Percentiles rank a stretch among this genome's conserved stretches.
Evolutionary conservation across 225 moss, liverwort and hornwort genomes (phyloP).

Genomic region (Polytrichum formosum): DNA sequence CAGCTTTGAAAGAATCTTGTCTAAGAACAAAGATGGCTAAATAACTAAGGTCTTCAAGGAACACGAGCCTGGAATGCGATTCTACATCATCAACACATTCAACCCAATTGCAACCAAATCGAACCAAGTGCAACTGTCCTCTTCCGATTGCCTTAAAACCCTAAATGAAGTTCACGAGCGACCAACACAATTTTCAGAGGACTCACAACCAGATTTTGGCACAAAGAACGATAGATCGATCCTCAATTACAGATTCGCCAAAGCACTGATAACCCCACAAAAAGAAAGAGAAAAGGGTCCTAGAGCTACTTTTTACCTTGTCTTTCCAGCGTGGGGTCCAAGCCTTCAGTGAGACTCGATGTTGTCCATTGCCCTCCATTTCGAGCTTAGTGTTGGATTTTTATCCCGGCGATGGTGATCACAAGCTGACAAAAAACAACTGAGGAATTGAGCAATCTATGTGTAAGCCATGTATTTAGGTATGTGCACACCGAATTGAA

Average conservation of each 20-base stretch:
- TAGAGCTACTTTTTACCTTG: slow-evolving; percentile 22
- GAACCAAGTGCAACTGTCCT: not conserved
- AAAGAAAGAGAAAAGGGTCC: not conserved
- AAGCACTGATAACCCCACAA: not conserved
- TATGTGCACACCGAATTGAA: too few species aligned
- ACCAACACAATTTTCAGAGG: not conserved
- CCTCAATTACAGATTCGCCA: not conserved
- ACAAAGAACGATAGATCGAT: not conserved
- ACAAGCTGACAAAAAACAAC: too few species aligned
- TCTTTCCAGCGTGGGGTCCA: slow-evolving; percentile 54
- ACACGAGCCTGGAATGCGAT: not conserved
- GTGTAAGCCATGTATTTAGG: too few species aligned
- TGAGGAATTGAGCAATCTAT: too few species aligned
- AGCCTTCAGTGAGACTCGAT: slow-evolving; percentile 34
- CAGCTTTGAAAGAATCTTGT: too few species aligned
- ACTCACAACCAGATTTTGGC: not conserved
- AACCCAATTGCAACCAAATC: not conserved
- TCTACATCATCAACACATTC: not conserved
- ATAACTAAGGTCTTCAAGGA: not conserved
- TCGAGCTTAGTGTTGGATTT: too few species aligned
- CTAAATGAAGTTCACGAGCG: too few species aligned
- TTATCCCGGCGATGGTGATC: too few species aligned
- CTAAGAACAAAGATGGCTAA: not conserved
- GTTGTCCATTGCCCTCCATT: slow-evolving; percentile 32
- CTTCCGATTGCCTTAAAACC: too few species aligned